A percentile compares a stretch with the other conserved stretches of the same genome.
Evolutionary conservation across 306 rosid species (phyloP).

Genomic region (Prunus persica): Prunus_persica_NCBIv2 NC_034009.1:43330501-43331000

Average conservation of each 20-base stretch:
- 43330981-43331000: conserved; percentile 92
- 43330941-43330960: conserved; percentile 69
- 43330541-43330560: background rate
- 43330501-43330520: background rate
- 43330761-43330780: conserved; percentile 49
- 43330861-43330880: conserved; percentile 81
- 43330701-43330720: conserved; percentile 71
- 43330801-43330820: conserved; percentile 66
- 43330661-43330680: conserved; percentile 44
- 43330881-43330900: conserved; percentile 51
- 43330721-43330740: conserved; percentile 81
- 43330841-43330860: conserved; percentile 67
- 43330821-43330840: conserved; percentile 71
- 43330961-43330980: conserved; percentile 70
- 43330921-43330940: conserved; percentile 41
- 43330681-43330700: conserved; percentile 51
- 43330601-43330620: conserved; percentile 8
- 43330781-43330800: conserved; percentile 43
- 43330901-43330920: conserved; percentile 16
- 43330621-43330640: conserved; percentile 7
- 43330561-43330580: background rate
- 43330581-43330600: conserved; percentile 10
- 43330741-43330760: conserved; percentile 58
- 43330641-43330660: conserved; percentile 21
- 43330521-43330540: background rate